A percentile compares a stretch with the other conserved stretches of the same genome.
These are phyloP conservation scores for Peronosclerospora sorghi DNA, from an alignment of 352 stramenopile genomes.

Conservation along the genomic window DNA sequence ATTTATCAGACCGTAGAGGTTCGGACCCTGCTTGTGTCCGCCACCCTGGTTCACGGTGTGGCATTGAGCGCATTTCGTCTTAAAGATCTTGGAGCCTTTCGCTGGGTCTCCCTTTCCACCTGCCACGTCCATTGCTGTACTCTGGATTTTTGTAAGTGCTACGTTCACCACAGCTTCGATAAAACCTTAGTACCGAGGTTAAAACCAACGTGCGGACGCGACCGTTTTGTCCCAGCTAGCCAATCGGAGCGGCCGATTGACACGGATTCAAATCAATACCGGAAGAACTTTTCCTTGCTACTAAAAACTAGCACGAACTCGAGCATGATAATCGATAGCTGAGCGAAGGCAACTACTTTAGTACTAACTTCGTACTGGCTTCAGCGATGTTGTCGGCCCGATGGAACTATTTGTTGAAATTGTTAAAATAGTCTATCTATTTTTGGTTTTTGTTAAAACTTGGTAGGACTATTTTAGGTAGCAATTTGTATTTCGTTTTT, in stretches of 20 bases:
- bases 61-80: slow-evolving; percentile 95
- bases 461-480: too few species aligned
- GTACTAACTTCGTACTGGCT: background rate
- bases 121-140: slow-evolving; percentile 32
- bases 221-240: too few species aligned
- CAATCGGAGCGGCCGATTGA: too few species aligned
- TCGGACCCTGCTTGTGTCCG: slow-evolving; percentile 98
- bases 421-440: too few species aligned
- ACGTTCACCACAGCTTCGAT: background rate
- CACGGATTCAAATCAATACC: background rate
- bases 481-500: too few species aligned
- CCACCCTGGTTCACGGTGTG: slow-evolving; percentile 85
- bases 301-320: too few species aligned
- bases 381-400: too few species aligned
- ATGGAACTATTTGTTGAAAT: too few species aligned
- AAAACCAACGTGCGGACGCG: slow-evolving; percentile 17
- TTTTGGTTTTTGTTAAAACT: too few species aligned
- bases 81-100: slow-evolving; percentile 93
- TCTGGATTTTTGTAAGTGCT: slow-evolving; percentile 6
- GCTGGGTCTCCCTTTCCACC: slow-evolving; percentile 58
- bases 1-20: slow-evolving; percentile 95
- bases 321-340: too few species aligned
- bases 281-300: background rate
- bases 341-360: too few species aligned
- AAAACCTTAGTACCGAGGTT: slow-evolving; percentile 11